Evolutionary conservation across 2,329 filamentous ascomycete genomes (phyloP).

Genomic region (Cercospora zeina): DNA sequence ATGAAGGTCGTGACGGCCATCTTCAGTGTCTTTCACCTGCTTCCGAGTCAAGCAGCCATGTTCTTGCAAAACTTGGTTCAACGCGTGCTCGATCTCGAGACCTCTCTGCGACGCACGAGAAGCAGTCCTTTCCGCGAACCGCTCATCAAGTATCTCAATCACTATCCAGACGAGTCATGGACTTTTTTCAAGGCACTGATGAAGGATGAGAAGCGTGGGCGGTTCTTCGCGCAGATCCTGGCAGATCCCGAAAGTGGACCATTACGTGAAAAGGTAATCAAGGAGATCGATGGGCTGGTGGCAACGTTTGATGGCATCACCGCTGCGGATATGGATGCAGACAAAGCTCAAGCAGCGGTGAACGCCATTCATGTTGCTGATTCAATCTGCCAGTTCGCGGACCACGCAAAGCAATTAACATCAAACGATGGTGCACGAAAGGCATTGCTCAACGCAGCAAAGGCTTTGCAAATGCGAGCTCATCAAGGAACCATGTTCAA

Average conservation of each 20-base stretch:
- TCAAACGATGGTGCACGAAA: slow-evolving; percentile 59
- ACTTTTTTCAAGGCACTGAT: slow-evolving; percentile 74
- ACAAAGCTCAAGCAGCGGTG: slow-evolving; percentile 74
- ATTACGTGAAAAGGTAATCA: slow-evolving; percentile 71
- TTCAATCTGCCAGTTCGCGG: slow-evolving; percentile 68
- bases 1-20: slow-evolving; percentile 96
- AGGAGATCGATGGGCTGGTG: slow-evolving; percentile 71
- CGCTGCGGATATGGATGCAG: slow-evolving; percentile 61
- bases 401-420: slow-evolving; percentile 66
- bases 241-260: slow-evolving; percentile 71
- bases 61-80: slow-evolving; percentile 91
- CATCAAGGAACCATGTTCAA: slow-evolving; percentile 68
- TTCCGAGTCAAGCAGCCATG: slow-evolving; percentile 82
- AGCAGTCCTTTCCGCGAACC: slow-evolving; percentile 89
- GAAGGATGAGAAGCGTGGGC: slow-evolving; percentile 81
- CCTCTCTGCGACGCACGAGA: slow-evolving; percentile 78
- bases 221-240: slow-evolving; percentile 86
- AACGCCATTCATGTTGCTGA: slow-evolving; percentile 86
- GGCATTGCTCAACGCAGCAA: slow-evolving; percentile 64
- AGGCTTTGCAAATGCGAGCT: slow-evolving; percentile 74
- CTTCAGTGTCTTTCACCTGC: slow-evolving; percentile 94
- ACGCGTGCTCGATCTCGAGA: slow-evolving; percentile 84
- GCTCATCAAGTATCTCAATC: slow-evolving; percentile 88
- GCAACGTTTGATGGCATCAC: slow-evolving; percentile 50
- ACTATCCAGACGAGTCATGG: slow-evolving; percentile 88